Evolutionary conservation across 805 yeast genomes (phyloP), one percentile per base, ranked within the genome.

Genomic region (Tetrapisispora fleetii): DNA sequence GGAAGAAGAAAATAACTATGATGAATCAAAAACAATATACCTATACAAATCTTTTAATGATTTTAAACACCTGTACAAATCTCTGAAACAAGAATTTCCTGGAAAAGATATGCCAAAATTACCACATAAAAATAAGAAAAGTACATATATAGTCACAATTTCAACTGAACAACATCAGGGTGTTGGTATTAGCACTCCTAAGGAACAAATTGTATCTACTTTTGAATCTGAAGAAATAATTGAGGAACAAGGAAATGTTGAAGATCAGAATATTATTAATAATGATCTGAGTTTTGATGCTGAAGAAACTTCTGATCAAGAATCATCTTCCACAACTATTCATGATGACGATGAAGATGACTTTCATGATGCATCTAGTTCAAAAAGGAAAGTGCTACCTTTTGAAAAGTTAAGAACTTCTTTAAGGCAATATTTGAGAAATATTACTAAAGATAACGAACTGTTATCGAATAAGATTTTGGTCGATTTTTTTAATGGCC

Each of bases 361-460:
- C 18, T 57, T 56, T 43, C 56, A 60, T 24, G 65, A 61, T 43
- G 62, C 60, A 10, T 22, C 48, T 7, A 62, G 57, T 18, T 40
- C 52, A 1, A 55, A 51, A 21, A 54, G 55, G 18, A 51, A 47
- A 8, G 63, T 60, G 36, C 69, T 85, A 30, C 77, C 80, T 2
- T 74, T 95, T 28, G 98, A 91, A 62, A 81, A 80, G 54, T 75
- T 87, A 55, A 71, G 98, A 40, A 72, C 88, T 10, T 78, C 95
- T 0, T 70, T 91, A 41, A 72, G 97, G 43, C 85, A 88, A 0
- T 91, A 85, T 58, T 58, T 91, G 43, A 69, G 74, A 28, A 63
- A 73, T 1, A 64, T 90, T 17, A 58, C 77, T 10, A 68, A 74
- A 33, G 75, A 78, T 40, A 72, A 78, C 6, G 82, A 79, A 42